Conservation (phyloP, 2,329 filamentous ascomycete genomes). For the Hypoxylon sp. region DNA sequence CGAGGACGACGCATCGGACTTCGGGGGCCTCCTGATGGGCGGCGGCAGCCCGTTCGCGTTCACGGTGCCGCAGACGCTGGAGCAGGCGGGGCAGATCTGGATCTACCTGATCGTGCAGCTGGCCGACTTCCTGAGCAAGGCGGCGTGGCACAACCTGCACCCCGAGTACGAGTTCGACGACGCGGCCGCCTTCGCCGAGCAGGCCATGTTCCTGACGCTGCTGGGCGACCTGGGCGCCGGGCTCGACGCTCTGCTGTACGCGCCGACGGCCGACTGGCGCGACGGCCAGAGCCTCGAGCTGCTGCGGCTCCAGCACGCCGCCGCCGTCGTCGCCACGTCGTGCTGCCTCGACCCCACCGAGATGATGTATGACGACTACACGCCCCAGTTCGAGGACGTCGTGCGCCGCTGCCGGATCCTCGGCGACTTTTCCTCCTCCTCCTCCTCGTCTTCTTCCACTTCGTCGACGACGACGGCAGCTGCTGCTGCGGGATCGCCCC, state of each 20-base stretch:
- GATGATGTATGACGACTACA: slow-evolving; percentile 38
- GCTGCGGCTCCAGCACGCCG: slow-evolving; percentile 32
- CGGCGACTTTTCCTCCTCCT: slow-evolving; percentile 1
- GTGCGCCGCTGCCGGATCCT: slow-evolving; percentile 26
- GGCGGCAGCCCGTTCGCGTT: slow-evolving; percentile 17
- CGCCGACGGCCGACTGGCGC: slow-evolving; percentile 1
- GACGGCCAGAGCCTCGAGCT: slow-evolving; percentile 28
- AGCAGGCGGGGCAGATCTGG: slow-evolving; percentile 36
- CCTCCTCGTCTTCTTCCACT: background rate
- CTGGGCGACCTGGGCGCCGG: slow-evolving; percentile 32
- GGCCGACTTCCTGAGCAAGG: slow-evolving; percentile 38
- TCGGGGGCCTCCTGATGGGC: too few relatives aligned
- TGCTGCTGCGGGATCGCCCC: too few relatives aligned
- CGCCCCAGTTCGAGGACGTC: slow-evolving; percentile 36
- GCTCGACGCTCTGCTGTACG: slow-evolving; percentile 27
- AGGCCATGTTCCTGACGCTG: slow-evolving; percentile 28
- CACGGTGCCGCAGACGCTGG: slow-evolving; percentile 28
- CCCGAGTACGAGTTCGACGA: slow-evolving; percentile 35
- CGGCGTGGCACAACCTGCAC: slow-evolving; percentile 37
- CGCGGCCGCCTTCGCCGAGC: slow-evolving; percentile 26
- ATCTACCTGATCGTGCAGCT: slow-evolving; percentile 33
- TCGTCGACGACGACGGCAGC: background rate
- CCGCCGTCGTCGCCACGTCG: slow-evolving; percentile 33
- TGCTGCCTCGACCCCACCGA: slow-evolving; percentile 41
- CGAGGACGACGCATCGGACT: slow-evolving; percentile 1